phyloP scores from a whole-genome alignment of 2,329 filamentous ascomycete species.

The Phialophora expanda region DNA sequence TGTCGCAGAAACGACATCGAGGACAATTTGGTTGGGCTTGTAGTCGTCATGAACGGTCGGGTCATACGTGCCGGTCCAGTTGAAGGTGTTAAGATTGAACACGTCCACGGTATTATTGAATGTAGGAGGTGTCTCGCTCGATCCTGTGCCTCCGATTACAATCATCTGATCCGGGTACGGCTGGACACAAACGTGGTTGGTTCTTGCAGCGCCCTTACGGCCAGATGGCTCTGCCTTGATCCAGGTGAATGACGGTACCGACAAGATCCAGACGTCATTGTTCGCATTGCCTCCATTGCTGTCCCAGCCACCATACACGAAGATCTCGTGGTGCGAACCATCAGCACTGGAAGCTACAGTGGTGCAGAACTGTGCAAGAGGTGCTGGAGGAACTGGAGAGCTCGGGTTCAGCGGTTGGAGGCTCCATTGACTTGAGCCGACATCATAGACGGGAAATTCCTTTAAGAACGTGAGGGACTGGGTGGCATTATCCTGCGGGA shows the following conservation, averaged over 20 bases:
- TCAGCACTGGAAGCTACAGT: constrained; percentile 47
- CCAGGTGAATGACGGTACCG: constrained; percentile 40
- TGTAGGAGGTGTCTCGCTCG: not conserved
- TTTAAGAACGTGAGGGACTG: constrained; percentile 40
- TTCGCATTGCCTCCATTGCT: constrained; percentile 36
- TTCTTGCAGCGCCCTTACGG: constrained; percentile 33
- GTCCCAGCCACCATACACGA: constrained; percentile 45
- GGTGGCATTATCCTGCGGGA: constrained; percentile 10
- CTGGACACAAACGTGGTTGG: constrained; percentile 44
- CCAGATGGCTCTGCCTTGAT: constrained; percentile 8
- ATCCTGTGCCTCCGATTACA: constrained; percentile 44
- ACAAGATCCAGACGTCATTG: constrained; percentile 44
- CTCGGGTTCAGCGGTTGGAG: constrained; percentile 44
- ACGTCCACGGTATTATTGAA: constrained; percentile 52
- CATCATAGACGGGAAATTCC: constrained; percentile 47
- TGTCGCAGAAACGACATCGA: constrained; percentile 41
- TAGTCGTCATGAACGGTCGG: constrained; percentile 42
- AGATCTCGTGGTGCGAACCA: constrained; percentile 45
- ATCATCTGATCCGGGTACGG: constrained; percentile 57
- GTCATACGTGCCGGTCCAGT: constrained; percentile 43
- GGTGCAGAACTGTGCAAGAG: constrained; percentile 48
- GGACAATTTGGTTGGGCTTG: constrained; percentile 34
- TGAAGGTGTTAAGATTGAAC: constrained; percentile 45
- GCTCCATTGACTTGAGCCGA: constrained; percentile 45
- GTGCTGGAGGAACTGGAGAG: constrained; percentile 40